Evolutionary conservation across 139 green algal species (phyloP), one percentile per base, ranked within the genome.

Genomic region (Mesotaenium endlicherianum): DNA sequence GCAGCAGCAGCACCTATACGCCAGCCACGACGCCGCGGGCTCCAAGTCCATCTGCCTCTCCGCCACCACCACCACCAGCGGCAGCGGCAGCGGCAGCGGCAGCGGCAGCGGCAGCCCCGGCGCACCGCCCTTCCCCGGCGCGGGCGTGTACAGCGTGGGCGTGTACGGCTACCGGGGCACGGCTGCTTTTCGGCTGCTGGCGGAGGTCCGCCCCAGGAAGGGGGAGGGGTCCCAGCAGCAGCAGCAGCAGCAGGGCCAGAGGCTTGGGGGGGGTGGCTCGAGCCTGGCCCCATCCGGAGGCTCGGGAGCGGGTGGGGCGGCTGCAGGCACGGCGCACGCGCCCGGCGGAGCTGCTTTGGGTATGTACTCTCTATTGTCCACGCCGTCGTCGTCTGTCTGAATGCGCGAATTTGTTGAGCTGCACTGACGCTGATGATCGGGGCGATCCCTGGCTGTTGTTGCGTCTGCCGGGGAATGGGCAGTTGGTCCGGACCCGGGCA

Each of bases 41-140:
- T 53, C 58, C 17, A 87, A 87, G 39, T 75, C 58, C 40, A 38
- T 87, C 1, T 20, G 26, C 38, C n/a, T 87, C 6, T 84, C 80
- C 17, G 70, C n/a, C 34, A 31, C 5, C 45, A 44, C 68, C 64
- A 20, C 3, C 49, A 41, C 4, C 76, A 82, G 2, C 34, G 14
- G 55, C 55, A 68, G 55, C 20, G 36, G 2, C 55, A 68, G 0
- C 55, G 36, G 20, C 55, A 68, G 1, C 55, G 36, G 55, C 16
- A 68, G 2, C 55, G 36, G 36, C 14, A 30, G 67, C 38, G 41
- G 2, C n/a, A 75, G 30, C 38, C n/a, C n/a, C n/a, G n/a, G n/a
- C n/a, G n/a, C n/a, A n/a, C n/a, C n/a, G n/a, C n/a, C n/a, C n/a
- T 55, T 78, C 34, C 45, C 45, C 16, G 70, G 70, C 36, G 70